phyloP scores from a whole-genome alignment of 352 stramenopile genomes.

The Phytophthora colocasiae region DNA sequence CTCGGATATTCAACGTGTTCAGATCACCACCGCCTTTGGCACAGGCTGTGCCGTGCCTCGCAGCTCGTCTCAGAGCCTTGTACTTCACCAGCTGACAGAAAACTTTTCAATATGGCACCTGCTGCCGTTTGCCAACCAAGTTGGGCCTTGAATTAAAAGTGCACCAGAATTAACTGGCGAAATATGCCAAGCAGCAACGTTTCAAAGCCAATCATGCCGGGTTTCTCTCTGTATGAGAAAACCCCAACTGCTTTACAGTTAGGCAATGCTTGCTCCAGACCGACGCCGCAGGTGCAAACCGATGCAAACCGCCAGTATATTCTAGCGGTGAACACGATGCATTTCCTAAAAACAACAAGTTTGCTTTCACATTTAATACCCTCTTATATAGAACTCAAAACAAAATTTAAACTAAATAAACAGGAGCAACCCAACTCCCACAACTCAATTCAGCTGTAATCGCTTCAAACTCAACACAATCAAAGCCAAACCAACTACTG shows the following conservation, averaged over 20 bases:
- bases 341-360: too few relatives aligned
- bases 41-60: neutral
- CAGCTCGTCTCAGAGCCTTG: neutral
- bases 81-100: conserved; percentile 3
- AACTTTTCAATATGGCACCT: conserved; percentile 4
- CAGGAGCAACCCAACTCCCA: neutral
- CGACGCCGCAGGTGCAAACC: neutral
- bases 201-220: conserved; percentile 3
- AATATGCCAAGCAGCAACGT: neutral
- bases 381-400: neutral
- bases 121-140: neutral
- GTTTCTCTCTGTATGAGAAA: conserved; percentile 8
- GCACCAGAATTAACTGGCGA: neutral
- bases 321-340: conserved; percentile 15
- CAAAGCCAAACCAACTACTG: too few relatives aligned
- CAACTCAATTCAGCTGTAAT: neutral
- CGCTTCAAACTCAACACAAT: neutral
- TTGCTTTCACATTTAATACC: neutral
- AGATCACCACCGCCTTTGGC: neutral
- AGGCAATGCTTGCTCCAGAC: conserved; percentile 11
- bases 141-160: neutral
- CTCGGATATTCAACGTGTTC: conserved; percentile 4
- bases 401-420: too few relatives aligned
- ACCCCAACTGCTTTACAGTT: conserved; percentile 12
- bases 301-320: conserved; percentile 30